Conservation (phyloP, 2,329 filamentous ascomycete species). For the Magnaporthales sp. region DNA sequence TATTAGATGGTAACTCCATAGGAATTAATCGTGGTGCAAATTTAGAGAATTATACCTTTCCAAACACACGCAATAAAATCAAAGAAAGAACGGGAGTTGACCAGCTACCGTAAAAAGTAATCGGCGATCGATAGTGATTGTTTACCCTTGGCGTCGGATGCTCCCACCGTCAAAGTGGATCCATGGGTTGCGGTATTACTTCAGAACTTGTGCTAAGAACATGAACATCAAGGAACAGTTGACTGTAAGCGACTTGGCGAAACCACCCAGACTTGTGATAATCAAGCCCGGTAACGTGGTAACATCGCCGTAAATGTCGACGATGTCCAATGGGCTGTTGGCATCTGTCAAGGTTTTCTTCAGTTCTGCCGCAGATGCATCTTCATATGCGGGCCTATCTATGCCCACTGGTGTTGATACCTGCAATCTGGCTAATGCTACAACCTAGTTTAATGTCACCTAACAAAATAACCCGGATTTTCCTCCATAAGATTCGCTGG, state of each 20-base stretch:
- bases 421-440: background rate
- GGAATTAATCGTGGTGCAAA: too few species aligned
- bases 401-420: background rate
- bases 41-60: too few species aligned
- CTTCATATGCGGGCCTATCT: background rate
- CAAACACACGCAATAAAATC: background rate
- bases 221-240: too few species aligned
- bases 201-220: too few species aligned
- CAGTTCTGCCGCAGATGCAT: background rate
- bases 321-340: background rate
- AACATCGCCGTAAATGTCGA: background rate
- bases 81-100: background rate
- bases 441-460: background rate
- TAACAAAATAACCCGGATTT: background rate
- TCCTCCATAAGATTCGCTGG: background rate
- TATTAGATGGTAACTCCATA: too few species aligned
- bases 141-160: background rate
- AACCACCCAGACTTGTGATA: background rate
- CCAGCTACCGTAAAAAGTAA: background rate
- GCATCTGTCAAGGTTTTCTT: background rate
- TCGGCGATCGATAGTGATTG: background rate
- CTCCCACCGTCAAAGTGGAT: background rate
- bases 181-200: background rate
- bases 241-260: too few species aligned
- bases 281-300: background rate